phyloP scores from a whole-genome alignment of 2,329 filamentous ascomycete genomes.

The Ilyonectria destructans region DNA sequence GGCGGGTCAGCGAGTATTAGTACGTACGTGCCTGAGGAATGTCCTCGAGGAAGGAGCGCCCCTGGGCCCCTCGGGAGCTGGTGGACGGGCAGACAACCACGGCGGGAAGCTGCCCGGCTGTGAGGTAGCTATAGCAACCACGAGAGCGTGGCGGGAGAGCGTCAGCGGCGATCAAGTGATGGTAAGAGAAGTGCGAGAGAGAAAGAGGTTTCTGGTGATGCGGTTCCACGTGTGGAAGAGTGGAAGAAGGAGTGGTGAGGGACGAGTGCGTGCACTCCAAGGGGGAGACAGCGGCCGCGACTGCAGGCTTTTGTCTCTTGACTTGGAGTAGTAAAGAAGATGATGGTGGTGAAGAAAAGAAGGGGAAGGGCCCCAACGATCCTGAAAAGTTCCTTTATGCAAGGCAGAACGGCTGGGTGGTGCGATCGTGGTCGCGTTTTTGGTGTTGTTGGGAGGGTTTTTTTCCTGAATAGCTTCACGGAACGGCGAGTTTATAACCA shows the following conservation, averaged over 20 bases:
- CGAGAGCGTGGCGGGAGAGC: background rate
- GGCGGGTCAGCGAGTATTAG: background rate
- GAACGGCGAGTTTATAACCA: constrained; percentile 9
- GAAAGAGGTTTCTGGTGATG: constrained; percentile 1
- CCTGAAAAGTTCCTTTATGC: background rate
- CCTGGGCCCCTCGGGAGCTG: constrained; percentile 13
- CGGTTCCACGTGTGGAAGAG: background rate
- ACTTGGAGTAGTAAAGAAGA: background rate
- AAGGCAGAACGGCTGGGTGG: background rate
- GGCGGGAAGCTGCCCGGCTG: constrained; percentile 2
- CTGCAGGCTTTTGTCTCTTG: background rate
- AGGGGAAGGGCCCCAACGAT: background rate
- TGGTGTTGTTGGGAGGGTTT: constrained; percentile 6
- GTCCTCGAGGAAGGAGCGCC: constrained; percentile 32
- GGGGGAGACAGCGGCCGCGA: background rate
- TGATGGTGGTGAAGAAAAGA: background rate
- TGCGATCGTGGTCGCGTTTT: constrained; percentile 6
- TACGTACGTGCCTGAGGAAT: constrained; percentile 6
- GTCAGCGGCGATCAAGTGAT: background rate
- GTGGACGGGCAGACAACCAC: background rate
- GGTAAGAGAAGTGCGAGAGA: background rate
- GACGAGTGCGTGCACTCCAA: background rate
- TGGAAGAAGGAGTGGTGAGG: background rate
- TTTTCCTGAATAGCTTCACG: constrained; percentile 19
- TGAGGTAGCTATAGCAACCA: background rate